These are phyloP conservation scores for Coniophora puteana DNA, from an alignment of 1,284 basidiomycete genomes.

Conservation along the genomic window DNA sequence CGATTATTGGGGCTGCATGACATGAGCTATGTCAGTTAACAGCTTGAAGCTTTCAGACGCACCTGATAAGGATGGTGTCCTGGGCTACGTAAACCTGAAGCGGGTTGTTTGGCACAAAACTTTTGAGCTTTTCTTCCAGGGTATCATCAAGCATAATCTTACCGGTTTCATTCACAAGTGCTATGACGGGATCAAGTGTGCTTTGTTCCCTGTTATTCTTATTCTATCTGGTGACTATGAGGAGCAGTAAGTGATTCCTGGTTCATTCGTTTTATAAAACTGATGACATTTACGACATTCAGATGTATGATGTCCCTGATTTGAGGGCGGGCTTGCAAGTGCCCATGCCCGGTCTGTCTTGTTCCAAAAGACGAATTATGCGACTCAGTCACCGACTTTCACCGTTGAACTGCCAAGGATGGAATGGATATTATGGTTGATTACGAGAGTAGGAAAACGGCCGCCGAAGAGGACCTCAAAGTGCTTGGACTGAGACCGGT, in stretches of 20 bases:
- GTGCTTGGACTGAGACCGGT: slow-evolving; percentile 1
- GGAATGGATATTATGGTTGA: not conserved
- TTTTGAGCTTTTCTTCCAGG: slow-evolving; percentile 11
- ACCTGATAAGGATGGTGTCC: slow-evolving; percentile 18
- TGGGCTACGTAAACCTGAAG: slow-evolving; percentile 27
- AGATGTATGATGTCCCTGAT: slow-evolving; percentile 5
- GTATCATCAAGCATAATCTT: not conserved
- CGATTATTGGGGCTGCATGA: not conserved
- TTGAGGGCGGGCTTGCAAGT: not conserved
- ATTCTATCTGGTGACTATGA: slow-evolving; percentile 7
- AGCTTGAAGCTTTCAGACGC: slow-evolving; percentile 21
- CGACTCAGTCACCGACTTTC: not conserved
- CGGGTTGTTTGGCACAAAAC: slow-evolving; percentile 23
- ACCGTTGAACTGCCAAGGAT: not conserved
- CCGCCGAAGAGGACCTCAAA: slow-evolving; percentile 3
- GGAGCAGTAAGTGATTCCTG: slow-evolving; percentile 5
- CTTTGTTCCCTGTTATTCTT: slow-evolving; percentile 4
- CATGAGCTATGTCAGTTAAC: not conserved
- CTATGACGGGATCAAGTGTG: not conserved
- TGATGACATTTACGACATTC: too few species aligned
- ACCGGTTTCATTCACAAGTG: slow-evolving; percentile 3
- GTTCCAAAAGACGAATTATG: not conserved
- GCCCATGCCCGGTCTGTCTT: slow-evolving; percentile 3
- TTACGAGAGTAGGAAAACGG: not conserved
- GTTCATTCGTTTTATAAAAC: too few species aligned